Evolutionary conservation across 352 stramenopile species (phyloP).

Genomic region (Phytophthora cajani): DNA sequence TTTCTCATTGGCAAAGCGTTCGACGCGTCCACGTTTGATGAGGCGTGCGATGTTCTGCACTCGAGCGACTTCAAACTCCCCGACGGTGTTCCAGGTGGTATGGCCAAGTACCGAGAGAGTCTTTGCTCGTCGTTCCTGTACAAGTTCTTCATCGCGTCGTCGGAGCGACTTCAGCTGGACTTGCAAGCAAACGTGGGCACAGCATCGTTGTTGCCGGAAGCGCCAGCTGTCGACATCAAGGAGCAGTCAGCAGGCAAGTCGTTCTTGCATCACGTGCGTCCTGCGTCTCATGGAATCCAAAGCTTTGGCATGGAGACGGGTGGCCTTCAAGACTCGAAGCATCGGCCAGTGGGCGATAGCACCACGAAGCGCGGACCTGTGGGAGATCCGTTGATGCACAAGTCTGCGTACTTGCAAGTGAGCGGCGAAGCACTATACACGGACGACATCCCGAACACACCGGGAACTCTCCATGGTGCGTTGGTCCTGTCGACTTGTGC

Average conservation of each 20-base stretch:
- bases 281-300: slow-evolving; percentile 63
- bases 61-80: slow-evolving; percentile 92
- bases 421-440: slow-evolving; percentile 96
- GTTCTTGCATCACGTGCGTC: slow-evolving; percentile 64
- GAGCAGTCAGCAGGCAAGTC: slow-evolving; percentile 59
- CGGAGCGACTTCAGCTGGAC: slow-evolving; percentile 60
- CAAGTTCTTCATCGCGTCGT: slow-evolving; percentile 93
- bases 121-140: slow-evolving; percentile 95
- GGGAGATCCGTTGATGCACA: slow-evolving; percentile 92
- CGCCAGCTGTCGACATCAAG: slow-evolving; percentile 43
- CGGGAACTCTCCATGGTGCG: slow-evolving; percentile 89
- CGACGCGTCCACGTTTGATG: slow-evolving; percentile 76
- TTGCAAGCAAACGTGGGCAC: slow-evolving; percentile 21
- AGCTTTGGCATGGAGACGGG: slow-evolving; percentile 66
- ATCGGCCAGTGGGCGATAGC: slow-evolving; percentile 51
- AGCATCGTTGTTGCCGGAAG: slow-evolving; percentile 23
- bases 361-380: slow-evolving; percentile 69
- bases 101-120: slow-evolving; percentile 95
- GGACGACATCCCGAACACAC: slow-evolving; percentile 92
- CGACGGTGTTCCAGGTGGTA: slow-evolving; percentile 91
- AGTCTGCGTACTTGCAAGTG: slow-evolving; percentile 93
- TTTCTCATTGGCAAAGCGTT: slow-evolving; percentile 89
- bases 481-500: slow-evolving; percentile 92
- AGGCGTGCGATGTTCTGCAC: slow-evolving; percentile 83
- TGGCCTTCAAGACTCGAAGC: slow-evolving; percentile 70